Evolutionary conservation across 306 rosid genomes (phyloP).

Genomic region (Prunus kanzakura): DNA sequence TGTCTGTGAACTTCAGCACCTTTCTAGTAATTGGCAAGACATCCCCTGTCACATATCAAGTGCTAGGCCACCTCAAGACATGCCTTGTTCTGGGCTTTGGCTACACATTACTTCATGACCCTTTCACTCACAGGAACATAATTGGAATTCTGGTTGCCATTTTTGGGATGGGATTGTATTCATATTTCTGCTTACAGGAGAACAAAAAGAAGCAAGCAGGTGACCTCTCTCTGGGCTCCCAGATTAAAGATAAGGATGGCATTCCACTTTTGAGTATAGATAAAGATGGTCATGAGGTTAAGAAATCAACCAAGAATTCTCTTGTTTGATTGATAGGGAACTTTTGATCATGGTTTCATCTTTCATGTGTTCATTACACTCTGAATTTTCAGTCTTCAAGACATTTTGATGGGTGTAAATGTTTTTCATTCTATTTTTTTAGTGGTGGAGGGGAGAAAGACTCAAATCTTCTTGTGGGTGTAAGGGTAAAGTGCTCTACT

Average conservation of each 20-base stretch:
- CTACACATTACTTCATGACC: slow-evolving; percentile 92
- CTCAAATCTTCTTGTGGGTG: not conserved
- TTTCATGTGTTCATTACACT: not conserved
- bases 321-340: slow-evolving; percentile 44
- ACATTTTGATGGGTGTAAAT: slow-evolving; percentile 21
- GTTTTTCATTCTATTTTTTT: slow-evolving; percentile 7
- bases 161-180: slow-evolving; percentile 88
- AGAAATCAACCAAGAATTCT: slow-evolving; percentile 75
- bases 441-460: not conserved
- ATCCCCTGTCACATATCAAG: slow-evolving; percentile 97
- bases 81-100: slow-evolving; percentile 95
- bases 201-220: slow-evolving; percentile 65
- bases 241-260: slow-evolving; percentile 69
- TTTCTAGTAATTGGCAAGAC: slow-evolving; percentile 95
- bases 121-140: slow-evolving; percentile 86
- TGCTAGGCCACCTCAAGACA: slow-evolving; percentile 93
- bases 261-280: slow-evolving; percentile 61
- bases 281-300: slow-evolving; percentile 64
- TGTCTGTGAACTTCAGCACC: slow-evolving; percentile 94
- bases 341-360: not conserved
- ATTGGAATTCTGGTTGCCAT: slow-evolving; percentile 75
- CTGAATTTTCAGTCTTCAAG: slow-evolving; percentile 6
- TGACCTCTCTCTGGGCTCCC: slow-evolving; percentile 57
- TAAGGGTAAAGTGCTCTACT: not conserved
- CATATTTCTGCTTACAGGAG: slow-evolving; percentile 85